These are phyloP conservation scores for Scheffersomyces quercinus DNA, from an alignment of 1,139 yeast genomes.

Conservation along the genomic window DNA sequence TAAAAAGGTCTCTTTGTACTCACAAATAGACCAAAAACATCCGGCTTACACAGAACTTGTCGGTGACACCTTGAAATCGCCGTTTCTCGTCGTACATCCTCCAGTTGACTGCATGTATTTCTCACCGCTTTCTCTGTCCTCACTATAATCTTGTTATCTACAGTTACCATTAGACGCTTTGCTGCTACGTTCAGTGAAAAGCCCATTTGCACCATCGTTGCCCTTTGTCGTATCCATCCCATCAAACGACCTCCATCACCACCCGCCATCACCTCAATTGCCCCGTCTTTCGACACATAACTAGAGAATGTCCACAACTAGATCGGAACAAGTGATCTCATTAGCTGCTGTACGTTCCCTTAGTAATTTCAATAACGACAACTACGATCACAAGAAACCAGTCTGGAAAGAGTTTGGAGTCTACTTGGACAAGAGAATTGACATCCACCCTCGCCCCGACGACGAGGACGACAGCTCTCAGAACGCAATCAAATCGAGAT, in stretches of 20 bases:
- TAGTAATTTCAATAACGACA: slow-evolving; percentile 11
- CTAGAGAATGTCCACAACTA: slow-evolving; percentile 26
- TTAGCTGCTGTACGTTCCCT: slow-evolving; percentile 28
- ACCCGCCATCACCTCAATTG: background rate
- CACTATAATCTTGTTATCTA: too few species aligned
- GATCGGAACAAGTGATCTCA: slow-evolving; percentile 33
- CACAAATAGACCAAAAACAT: too few species aligned
- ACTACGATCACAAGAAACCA: slow-evolving; percentile 14
- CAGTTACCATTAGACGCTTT: too few species aligned
- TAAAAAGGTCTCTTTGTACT: too few species aligned
- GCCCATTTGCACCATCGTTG: too few species aligned
- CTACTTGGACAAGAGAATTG: slow-evolving; percentile 51
- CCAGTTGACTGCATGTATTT: too few species aligned
- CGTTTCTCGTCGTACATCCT: too few species aligned
- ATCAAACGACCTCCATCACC: background rate
- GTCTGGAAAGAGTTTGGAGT: slow-evolving; percentile 66
- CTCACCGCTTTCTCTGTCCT: too few species aligned
- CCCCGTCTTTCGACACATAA: background rate
- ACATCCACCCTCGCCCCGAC: slow-evolving; percentile 21
- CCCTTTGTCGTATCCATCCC: too few species aligned
- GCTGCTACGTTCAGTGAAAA: too few species aligned
- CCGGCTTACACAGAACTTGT: too few species aligned
- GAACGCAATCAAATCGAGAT: slow-evolving; percentile 14
- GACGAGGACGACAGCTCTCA: slow-evolving; percentile 13
- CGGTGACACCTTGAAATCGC: too few species aligned